Evolutionary conservation across 2,329 filamentous ascomycete genomes (phyloP).

Genomic region (Tricladium varicosporioides): DNA sequence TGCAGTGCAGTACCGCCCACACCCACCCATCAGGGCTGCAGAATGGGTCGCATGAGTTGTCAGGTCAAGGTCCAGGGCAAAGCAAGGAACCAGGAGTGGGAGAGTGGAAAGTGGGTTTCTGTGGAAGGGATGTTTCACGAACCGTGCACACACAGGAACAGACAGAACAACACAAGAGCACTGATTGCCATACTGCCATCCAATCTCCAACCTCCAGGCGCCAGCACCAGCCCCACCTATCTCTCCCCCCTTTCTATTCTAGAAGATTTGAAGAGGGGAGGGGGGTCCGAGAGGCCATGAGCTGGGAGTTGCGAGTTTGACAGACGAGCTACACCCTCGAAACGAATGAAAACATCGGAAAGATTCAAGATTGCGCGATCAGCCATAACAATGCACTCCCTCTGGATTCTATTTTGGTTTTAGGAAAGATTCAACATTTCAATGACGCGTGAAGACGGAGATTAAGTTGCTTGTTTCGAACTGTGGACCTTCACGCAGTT

Average conservation of each 20-base stretch:
- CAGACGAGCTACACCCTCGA: too few relatives aligned
- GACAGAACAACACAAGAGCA: not conserved
- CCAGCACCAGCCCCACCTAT: not conserved
- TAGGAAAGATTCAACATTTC: too few relatives aligned
- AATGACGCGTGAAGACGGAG: too few relatives aligned
- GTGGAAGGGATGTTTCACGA: not conserved
- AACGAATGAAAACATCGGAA: too few relatives aligned
- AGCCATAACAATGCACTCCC: too few relatives aligned
- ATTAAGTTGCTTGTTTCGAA: too few relatives aligned
- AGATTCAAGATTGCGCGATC: too few relatives aligned
- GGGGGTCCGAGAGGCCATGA: not conserved
- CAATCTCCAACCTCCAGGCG: not conserved
- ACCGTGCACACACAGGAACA: not conserved
- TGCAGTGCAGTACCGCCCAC: not conserved
- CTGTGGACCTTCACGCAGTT: too few relatives aligned
- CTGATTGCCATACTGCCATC: not conserved
- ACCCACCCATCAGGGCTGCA: not conserved
- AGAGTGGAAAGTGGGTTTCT: not conserved
- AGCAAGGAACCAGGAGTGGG: too few relatives aligned
- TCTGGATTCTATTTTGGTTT: too few relatives aligned
- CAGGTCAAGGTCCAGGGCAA: too few relatives aligned
- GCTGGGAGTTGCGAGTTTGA: not conserved
- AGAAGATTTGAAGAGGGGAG: not conserved
- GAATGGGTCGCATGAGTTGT: not conserved
- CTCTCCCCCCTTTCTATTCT: not conserved